Percentiles rank a stretch among this genome's conserved stretches.
Evolutionary conservation across 148 eudicot genomes (phyloP).

Genomic region (Simmondsia chinensis): DNA sequence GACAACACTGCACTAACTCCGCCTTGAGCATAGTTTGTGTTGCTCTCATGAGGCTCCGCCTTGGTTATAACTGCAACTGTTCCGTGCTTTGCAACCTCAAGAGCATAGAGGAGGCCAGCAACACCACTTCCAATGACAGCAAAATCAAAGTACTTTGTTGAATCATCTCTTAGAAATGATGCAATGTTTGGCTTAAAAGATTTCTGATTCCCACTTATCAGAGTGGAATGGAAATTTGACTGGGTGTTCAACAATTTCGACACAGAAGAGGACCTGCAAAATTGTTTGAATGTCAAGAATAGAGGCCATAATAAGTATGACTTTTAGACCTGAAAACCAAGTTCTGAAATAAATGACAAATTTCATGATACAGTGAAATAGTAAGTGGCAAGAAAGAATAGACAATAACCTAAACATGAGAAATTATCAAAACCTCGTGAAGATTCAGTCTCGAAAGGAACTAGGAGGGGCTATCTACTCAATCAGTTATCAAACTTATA

Average conservation of each 20-base stretch:
- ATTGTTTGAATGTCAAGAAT: background rate
- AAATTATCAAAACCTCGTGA: too few relatives aligned
- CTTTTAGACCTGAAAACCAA: background rate
- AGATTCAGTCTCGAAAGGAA: too few relatives aligned
- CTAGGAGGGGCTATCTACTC: too few relatives aligned
- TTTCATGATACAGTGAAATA: too few relatives aligned
- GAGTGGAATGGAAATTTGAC: conserved; percentile 9
- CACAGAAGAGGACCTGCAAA: conserved; percentile 48
- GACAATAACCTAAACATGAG: too few relatives aligned
- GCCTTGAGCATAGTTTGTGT: conserved; percentile 98
- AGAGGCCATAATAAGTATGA: background rate
- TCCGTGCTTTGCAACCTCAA: conserved; percentile 92
- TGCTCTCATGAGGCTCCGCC: conserved; percentile 98
- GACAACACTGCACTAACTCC: conserved; percentile 97
- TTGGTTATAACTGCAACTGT: conserved; percentile 93
- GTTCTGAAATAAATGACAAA: background rate
- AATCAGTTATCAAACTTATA: too few relatives aligned
- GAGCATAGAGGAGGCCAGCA: conserved; percentile 98
- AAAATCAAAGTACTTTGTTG: conserved; percentile 70
- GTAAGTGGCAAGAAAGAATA: too few relatives aligned
- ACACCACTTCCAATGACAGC: conserved; percentile 92
- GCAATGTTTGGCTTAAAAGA: conserved; percentile 16
- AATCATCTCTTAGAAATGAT: conserved; percentile 33
- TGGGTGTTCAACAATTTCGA: conserved; percentile 30
- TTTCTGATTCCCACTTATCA: conserved; percentile 16